phyloP scores from a whole-genome alignment of 768 basidiomycete genomes.

The Termitomyces titanicus region DNA sequence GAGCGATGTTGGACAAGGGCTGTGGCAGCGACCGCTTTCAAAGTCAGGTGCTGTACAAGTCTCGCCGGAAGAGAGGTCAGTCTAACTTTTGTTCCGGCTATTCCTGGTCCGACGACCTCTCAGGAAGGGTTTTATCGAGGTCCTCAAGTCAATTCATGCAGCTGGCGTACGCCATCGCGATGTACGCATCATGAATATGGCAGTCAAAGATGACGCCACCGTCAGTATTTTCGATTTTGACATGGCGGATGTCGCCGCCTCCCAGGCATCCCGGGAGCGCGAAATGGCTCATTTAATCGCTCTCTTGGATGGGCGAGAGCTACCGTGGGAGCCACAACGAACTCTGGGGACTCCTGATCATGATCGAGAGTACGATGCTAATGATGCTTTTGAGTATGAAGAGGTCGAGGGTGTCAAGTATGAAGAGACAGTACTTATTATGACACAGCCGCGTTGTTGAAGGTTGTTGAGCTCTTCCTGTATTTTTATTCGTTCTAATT shows the following conservation, averaged over 20 bases:
- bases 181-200: slow-evolving; percentile 20
- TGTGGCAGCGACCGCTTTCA: slow-evolving; percentile 1
- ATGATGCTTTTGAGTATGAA: background rate
- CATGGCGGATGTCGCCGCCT: slow-evolving; percentile 8
- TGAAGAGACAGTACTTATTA: background rate
- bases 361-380: background rate
- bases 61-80: slow-evolving; percentile 1
- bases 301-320: slow-evolving; percentile 3
- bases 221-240: slow-evolving; percentile 26
- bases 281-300: slow-evolving; percentile 8
- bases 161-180: slow-evolving; percentile 23
- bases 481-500: background rate
- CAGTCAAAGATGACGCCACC: slow-evolving; percentile 14
- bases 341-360: slow-evolving; percentile 1
- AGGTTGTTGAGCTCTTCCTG: background rate
- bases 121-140: slow-evolving; percentile 13
- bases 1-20: slow-evolving; percentile 9
- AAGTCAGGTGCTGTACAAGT: background rate
- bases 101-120: background rate
- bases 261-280: slow-evolving; percentile 5
- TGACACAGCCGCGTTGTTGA: background rate
- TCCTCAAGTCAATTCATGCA: slow-evolving; percentile 18
- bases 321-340: background rate
- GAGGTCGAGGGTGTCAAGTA: background rate
- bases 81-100: background rate